These are phyloP conservation scores for Neoboletus subvelutipes DNA, from an alignment of 768 basidiomycete genomes.

Conservation along the genomic window DNA sequence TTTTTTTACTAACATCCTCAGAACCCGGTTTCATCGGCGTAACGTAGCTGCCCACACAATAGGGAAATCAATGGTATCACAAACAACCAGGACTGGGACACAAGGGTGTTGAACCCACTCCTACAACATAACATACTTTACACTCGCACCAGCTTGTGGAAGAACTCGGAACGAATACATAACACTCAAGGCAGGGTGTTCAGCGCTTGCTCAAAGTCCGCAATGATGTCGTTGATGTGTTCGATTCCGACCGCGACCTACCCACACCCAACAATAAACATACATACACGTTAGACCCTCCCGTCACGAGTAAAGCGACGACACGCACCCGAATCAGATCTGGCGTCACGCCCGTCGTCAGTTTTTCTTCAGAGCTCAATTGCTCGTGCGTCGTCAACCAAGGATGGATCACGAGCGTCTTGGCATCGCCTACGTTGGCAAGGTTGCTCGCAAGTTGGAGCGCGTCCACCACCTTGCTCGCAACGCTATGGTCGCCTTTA, in stretches of 20 bases:
- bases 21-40: too few species aligned
- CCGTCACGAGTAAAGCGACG: background rate
- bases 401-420: constrained; percentile 63
- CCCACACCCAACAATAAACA: background rate
- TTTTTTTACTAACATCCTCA: too few species aligned
- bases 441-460: constrained; percentile 70
- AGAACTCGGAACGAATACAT: background rate
- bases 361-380: constrained; percentile 47
- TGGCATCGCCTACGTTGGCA: constrained; percentile 69
- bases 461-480: constrained; percentile 64
- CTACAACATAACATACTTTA: background rate
- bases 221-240: constrained; percentile 45
- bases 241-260: constrained; percentile 48
- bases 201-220: constrained; percentile 45
- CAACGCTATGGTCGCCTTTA: constrained; percentile 51
- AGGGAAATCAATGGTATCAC: background rate
- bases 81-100: too few species aligned
- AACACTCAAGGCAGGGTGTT: constrained; percentile 16
- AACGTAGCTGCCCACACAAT: too few species aligned
- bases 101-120: background rate
- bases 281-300: background rate
- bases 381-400: constrained; percentile 61
- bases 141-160: too few species aligned
- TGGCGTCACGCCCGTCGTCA: constrained; percentile 48
- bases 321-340: constrained; percentile 55